Evolutionary conservation across 257 asterid species (phyloP).

Genomic region (Solanum virginianum): DNA sequence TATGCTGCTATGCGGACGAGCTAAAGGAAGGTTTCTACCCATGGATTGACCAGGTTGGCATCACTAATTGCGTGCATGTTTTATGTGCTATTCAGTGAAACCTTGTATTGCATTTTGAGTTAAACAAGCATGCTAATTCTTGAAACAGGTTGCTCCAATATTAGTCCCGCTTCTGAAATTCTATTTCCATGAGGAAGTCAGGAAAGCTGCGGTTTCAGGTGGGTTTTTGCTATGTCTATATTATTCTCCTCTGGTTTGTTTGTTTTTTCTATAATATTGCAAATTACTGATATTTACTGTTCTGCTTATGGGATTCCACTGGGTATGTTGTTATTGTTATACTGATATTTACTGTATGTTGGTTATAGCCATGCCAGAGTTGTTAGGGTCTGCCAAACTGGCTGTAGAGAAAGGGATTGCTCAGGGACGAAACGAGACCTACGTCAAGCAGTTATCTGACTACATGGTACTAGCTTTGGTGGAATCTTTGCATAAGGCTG

Average conservation of each 20-base stretch:
- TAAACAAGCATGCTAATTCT: background rate
- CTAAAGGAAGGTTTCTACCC: slow-evolving; percentile 97
- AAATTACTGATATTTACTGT: background rate
- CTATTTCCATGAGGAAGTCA: slow-evolving; percentile 98
- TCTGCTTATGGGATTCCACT: too few relatives aligned
- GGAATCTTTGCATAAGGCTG: slow-evolving; percentile 82
- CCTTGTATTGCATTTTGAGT: background rate
- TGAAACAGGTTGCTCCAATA: slow-evolving; percentile 79
- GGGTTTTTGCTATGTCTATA: background rate
- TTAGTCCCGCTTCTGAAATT: slow-evolving; percentile 86
- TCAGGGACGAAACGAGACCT: slow-evolving; percentile 74
- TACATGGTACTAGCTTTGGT: slow-evolving; percentile 67
- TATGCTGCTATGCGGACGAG: slow-evolving; percentile 98
- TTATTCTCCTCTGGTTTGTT: background rate
- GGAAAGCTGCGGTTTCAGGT: slow-evolving; percentile 99
- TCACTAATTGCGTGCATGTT: background rate
- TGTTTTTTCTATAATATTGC: background rate
- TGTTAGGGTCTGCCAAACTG: slow-evolving; percentile 79
- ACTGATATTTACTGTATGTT: background rate
- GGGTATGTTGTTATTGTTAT: too few relatives aligned
- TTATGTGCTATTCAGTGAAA: background rate
- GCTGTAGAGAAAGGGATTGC: slow-evolving; percentile 95
- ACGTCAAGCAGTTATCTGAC: slow-evolving; percentile 70
- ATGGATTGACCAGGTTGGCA: slow-evolving; percentile 94
- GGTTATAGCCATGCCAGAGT: slow-evolving; percentile 87